These are phyloP conservation scores for Pythium aquatile DNA, from an alignment of 352 stramenopile species.

Conservation along the genomic window DNA sequence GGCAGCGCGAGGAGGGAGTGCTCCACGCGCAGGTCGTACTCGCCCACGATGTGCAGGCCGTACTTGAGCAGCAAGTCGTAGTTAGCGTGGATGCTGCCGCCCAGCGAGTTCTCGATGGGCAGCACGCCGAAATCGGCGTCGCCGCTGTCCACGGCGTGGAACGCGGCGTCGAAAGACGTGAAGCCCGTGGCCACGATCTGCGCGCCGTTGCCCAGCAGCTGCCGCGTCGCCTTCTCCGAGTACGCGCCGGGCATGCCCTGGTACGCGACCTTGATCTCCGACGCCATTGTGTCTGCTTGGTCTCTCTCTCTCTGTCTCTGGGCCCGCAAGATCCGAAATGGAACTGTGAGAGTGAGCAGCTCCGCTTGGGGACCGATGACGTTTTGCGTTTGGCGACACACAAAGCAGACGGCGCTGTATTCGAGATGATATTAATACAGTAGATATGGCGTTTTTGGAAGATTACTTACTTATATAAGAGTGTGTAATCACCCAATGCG, in stretches of 20 bases:
- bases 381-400: neutral
- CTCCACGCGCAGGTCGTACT: constrained; percentile 78
- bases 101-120: constrained; percentile 94
- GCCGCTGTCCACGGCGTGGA: constrained; percentile 57
- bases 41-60: constrained; percentile 61
- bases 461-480: constrained; percentile 2
- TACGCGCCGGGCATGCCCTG: constrained; percentile 97
- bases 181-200: constrained; percentile 67
- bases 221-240: constrained; percentile 95
- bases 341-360: neutral
- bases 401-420: neutral
- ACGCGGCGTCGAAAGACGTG: constrained; percentile 53
- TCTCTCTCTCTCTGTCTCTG: neutral
- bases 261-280: constrained; percentile 89
- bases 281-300: constrained; percentile 11
- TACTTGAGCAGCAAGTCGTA: constrained; percentile 87
- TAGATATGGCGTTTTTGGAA: neutral
- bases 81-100: constrained; percentile 95
- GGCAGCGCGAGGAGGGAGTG: constrained; percentile 93
- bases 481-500: constrained; percentile 4
- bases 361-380: neutral
- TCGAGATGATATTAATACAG: neutral
- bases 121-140: constrained; percentile 93
- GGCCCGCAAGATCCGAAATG: constrained; percentile 15
- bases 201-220: constrained; percentile 78